A percentile compares a stretch with the other conserved stretches of the same genome.
Evolutionary conservation across 768 basidiomycete species (phyloP).

Genomic region (Boletus sp.): DNA sequence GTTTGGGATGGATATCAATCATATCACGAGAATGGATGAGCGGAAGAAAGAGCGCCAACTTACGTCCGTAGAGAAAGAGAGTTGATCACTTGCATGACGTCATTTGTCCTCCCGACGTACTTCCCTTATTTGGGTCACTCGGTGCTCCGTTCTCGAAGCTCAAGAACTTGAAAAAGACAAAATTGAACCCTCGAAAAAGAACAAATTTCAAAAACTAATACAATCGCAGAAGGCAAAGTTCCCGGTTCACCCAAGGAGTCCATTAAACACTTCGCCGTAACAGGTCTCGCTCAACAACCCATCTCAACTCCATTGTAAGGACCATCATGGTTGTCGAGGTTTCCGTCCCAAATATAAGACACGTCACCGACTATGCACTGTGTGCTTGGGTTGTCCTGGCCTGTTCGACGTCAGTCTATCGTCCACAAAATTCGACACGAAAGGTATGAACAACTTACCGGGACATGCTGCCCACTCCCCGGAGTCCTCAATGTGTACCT

Average conservation of each 20-base stretch:
- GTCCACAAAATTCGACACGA: neutral
- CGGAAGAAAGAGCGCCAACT: too few relatives aligned
- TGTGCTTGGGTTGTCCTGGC: constrained; percentile 57
- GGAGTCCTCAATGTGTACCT: constrained; percentile 44
- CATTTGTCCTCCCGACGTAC: too few relatives aligned
- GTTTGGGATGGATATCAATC: too few relatives aligned
- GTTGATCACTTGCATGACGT: too few relatives aligned
- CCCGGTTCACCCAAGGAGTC: neutral
- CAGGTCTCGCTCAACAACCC: constrained; percentile 18
- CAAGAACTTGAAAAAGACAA: too few relatives aligned
- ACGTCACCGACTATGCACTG: constrained; percentile 26
- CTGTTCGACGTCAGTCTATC: constrained; percentile 3
- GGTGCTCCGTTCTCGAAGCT: too few relatives aligned
- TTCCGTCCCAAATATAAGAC: constrained; percentile 43
- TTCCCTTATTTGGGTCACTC: too few relatives aligned
- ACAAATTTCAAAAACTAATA: too few relatives aligned
- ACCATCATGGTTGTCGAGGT: constrained; percentile 46
- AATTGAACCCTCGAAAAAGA: too few relatives aligned
- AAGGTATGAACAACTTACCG: constrained; percentile 28
- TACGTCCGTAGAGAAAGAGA: too few relatives aligned
- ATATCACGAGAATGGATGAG: too few relatives aligned
- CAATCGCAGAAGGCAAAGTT: constrained; percentile 28
- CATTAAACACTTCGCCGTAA: neutral
- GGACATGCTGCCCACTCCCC: constrained; percentile 55
- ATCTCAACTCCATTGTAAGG: constrained; percentile 32